Evolutionary conservation across 2,329 filamentous ascomycete genomes (phyloP).

Genomic region (Epichloe coenophiala): DNA sequence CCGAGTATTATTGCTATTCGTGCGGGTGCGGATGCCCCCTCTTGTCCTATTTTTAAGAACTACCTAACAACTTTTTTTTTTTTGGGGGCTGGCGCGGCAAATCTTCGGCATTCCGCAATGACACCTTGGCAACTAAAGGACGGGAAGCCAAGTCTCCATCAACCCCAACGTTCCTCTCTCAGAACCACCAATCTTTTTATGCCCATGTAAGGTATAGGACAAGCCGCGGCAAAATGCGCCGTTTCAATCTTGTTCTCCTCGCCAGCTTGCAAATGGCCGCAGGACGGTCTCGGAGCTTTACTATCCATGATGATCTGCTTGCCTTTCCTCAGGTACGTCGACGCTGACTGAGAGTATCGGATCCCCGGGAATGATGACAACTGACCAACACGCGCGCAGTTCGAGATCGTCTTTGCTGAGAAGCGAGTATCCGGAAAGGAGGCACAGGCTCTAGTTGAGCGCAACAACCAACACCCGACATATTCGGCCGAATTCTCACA

Average conservation of each 20-base stretch:
- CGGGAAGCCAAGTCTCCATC: neutral
- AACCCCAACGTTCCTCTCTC: neutral
- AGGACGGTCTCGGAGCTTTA: slow-evolving; percentile 51
- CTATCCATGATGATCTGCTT: slow-evolving; percentile 75
- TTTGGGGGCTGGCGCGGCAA: neutral
- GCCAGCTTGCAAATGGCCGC: slow-evolving; percentile 29
- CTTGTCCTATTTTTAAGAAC: too few relatives aligned
- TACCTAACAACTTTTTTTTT: too few relatives aligned
- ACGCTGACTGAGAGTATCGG: neutral
- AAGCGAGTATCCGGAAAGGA: slow-evolving; percentile 58
- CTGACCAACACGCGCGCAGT: slow-evolving; percentile 34
- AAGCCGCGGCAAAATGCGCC: slow-evolving; percentile 33
- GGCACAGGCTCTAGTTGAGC: slow-evolving; percentile 47
- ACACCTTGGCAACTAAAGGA: slow-evolving; percentile 4
- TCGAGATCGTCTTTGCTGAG: slow-evolving; percentile 64
- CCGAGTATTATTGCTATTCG: too few relatives aligned
- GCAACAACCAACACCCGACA: slow-evolving; percentile 19
- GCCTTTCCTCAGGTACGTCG: slow-evolving; percentile 67
- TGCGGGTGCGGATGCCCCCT: too few relatives aligned
- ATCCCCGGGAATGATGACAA: neutral
- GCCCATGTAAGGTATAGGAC: slow-evolving; percentile 16
- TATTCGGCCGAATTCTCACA: slow-evolving; percentile 27
- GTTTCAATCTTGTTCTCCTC: slow-evolving; percentile 30
- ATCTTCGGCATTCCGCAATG: slow-evolving; percentile 11
- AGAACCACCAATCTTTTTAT: slow-evolving; percentile 1